Evolutionary conservation across 192 early-diverging fungal genomes (phyloP).

Genomic region (Oehlia diaphana): DNA sequence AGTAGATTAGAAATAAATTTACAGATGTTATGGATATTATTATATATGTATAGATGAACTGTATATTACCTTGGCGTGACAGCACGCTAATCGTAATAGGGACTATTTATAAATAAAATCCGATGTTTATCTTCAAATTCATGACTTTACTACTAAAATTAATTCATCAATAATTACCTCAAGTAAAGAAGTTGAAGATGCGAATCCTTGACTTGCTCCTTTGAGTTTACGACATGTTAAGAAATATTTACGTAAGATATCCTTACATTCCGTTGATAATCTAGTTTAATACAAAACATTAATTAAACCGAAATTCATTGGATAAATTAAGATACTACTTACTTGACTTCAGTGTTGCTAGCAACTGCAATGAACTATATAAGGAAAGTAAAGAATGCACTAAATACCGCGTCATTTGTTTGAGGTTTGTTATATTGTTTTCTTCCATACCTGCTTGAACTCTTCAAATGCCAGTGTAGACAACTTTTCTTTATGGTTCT

Average conservation of each 20-base stretch:
- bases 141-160: background rate
- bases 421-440: background rate
- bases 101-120: background rate
- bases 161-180: background rate
- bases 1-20: background rate
- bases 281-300: background rate
- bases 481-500: background rate
- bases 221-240: slow-evolving; percentile 19
- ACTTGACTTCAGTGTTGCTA: slow-evolving; percentile 11
- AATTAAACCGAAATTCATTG: background rate
- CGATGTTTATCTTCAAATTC: background rate
- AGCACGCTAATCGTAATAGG: background rate
- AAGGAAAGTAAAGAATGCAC: background rate
- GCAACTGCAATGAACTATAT: slow-evolving; percentile 17
- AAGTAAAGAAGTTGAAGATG: slow-evolving; percentile 22
- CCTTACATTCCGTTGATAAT: slow-evolving; percentile 26
- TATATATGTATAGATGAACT: background rate
- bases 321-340: background rate
- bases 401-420: background rate
- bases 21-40: background rate
- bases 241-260: slow-evolving; percentile 19
- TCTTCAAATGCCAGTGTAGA: slow-evolving; percentile 6
- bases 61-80: slow-evolving; percentile 12
- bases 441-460: background rate
- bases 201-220: slow-evolving; percentile 22